Evolutionary conservation across 305 asterid species (phyloP).

Genomic region (Petunia hybrid): DNA sequence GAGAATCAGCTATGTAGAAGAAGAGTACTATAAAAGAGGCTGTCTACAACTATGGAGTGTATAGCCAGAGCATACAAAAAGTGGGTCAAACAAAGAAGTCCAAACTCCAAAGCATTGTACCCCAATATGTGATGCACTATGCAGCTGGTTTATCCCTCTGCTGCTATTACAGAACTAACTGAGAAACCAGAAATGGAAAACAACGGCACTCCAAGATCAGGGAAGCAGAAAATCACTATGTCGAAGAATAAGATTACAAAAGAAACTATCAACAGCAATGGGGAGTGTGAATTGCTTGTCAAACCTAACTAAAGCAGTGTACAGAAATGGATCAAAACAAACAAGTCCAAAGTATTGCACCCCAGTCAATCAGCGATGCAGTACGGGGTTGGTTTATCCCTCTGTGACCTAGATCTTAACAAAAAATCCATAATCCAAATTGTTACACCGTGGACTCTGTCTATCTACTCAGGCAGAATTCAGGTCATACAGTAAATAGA

Average conservation of each 20-base stretch:
- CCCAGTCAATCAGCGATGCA: background rate
- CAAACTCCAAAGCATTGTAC: slow-evolving; percentile 10
- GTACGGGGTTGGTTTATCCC: background rate
- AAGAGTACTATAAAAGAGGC: slow-evolving; percentile 20
- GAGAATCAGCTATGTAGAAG: background rate
- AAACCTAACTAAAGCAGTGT: slow-evolving; percentile 9
- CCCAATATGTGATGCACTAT: slow-evolving; percentile 2
- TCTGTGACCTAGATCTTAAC: background rate
- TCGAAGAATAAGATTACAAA: background rate
- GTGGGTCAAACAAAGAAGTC: slow-evolving; percentile 29
- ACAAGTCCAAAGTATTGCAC: background rate
- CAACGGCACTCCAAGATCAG: slow-evolving; percentile 4
- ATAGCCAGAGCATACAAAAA: slow-evolving; percentile 8
- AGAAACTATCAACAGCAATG: slow-evolving; percentile 13
- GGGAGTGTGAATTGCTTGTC: background rate
- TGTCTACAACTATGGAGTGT: slow-evolving; percentile 19
- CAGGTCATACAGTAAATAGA: background rate
- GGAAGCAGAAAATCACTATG: slow-evolving; percentile 11
- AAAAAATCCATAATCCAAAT: slow-evolving; percentile 24
- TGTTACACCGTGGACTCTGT: background rate
- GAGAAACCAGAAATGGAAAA: background rate
- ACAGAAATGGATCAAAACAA: slow-evolving; percentile 2
- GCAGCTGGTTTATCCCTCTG: background rate
- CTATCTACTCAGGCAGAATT: slow-evolving; percentile 21
- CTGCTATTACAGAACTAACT: slow-evolving; percentile 18